Conservation (phyloP, 805 yeast genomes). For the Jamesozyma jinghongensis region DNA sequence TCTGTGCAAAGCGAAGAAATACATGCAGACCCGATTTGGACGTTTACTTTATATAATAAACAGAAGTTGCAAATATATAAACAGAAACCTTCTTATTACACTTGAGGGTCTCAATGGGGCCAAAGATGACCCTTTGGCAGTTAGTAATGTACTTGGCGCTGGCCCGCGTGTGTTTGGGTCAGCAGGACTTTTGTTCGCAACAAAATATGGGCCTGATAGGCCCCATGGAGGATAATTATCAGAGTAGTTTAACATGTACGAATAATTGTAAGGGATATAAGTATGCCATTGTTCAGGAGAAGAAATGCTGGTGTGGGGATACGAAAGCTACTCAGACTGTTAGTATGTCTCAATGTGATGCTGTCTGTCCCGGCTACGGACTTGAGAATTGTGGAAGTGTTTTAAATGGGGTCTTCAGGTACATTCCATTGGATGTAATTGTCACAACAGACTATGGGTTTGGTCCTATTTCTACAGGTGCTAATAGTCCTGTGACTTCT, state of each 20-base stretch:
- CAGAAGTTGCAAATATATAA: no score
- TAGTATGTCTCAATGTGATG: constrained; percentile 14
- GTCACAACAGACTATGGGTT: constrained; percentile 1
- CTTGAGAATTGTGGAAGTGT: constrained; percentile 21
- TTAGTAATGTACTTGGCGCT: neutral
- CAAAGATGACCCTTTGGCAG: neutral
- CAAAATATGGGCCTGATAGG: constrained; percentile 9
- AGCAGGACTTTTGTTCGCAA: constrained; percentile 9
- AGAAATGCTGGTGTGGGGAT: constrained; percentile 24
- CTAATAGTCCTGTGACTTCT: no score
- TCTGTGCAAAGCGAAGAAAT: no score
- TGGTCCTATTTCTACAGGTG: neutral
- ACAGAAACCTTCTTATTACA: no score
- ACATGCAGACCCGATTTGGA: no score
- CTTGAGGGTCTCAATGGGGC: no score
- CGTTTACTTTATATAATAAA: no score
- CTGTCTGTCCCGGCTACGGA: constrained; percentile 22
- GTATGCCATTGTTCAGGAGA: constrained; percentile 19
- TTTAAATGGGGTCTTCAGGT: constrained; percentile 16
- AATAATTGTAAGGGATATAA: constrained; percentile 14
- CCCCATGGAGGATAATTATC: constrained; percentile 4
- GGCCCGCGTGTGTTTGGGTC: neutral
- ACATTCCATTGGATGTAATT: constrained; percentile 10
- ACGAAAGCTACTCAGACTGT: constrained; percentile 11
- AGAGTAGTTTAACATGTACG: constrained; percentile 13